These are phyloP conservation scores for Panicum hallii DNA, from an alignment of 202 grass and related monocot genomes.

Conservation along the genomic window DNA sequence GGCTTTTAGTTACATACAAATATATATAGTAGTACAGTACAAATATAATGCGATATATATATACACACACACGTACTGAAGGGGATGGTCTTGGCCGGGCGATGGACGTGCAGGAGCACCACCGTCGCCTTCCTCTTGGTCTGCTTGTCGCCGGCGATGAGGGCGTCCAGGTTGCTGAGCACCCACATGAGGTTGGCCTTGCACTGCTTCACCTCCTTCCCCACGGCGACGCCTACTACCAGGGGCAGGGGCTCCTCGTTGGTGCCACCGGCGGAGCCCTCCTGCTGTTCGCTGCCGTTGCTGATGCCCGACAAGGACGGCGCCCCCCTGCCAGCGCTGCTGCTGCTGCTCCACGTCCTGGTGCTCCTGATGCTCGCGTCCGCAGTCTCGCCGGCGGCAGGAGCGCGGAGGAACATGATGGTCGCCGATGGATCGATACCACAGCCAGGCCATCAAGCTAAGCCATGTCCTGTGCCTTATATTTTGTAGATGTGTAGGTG, in stretches of 20 bases:
- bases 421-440: too few relatives aligned
- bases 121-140: neutral
- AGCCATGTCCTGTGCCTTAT: too few relatives aligned
- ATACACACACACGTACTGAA: neutral
- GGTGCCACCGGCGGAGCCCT: neutral
- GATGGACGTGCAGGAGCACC: constrained; percentile 36
- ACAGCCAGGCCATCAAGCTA: too few relatives aligned
- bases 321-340: neutral
- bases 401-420: neutral
- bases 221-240: constrained; percentile 19
- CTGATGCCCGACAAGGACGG: neutral
- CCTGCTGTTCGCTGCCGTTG: neutral
- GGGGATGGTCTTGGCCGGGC: constrained; percentile 28
- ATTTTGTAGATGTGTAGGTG: too few relatives aligned
- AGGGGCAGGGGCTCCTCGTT: neutral
- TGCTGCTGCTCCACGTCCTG: constrained; percentile 25
- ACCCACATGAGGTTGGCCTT: constrained; percentile 30
- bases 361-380: neutral
- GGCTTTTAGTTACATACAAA: too few relatives aligned
- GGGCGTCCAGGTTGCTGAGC: constrained; percentile 31
- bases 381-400: neutral
- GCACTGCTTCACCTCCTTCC: constrained; percentile 33
- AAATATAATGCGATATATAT: too few relatives aligned
- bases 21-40: too few relatives aligned
- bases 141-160: neutral